phyloP scores from a whole-genome alignment of 2,329 filamentous ascomycete species.

The Fusarium irregulare region DNA sequence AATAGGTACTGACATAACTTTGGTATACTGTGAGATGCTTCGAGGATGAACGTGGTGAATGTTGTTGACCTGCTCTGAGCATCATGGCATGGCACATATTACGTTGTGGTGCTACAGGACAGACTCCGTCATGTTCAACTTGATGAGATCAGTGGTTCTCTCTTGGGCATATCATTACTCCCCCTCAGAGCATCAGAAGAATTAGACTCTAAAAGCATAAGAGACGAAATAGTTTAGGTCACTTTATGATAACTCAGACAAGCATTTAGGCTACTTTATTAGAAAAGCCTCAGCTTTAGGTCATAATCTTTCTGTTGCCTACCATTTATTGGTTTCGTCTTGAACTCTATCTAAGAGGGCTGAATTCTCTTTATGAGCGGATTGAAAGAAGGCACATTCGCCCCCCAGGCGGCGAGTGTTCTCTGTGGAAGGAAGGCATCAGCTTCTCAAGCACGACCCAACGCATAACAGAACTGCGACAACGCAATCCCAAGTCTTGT shows the following conservation, averaged over 20 bases:
- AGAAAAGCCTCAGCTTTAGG: not conserved
- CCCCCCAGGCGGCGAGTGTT: not conserved
- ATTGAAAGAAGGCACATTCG: not conserved
- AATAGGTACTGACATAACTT: fast-evolving
- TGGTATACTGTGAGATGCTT: not conserved
- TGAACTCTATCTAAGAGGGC: not conserved
- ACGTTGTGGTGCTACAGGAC: not conserved
- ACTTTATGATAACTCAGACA: not conserved
- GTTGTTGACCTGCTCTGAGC: fast-evolving
- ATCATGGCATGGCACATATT: not conserved
- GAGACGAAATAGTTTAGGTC: not conserved
- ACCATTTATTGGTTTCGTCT: too few relatives aligned
- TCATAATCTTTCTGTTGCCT: not conserved
- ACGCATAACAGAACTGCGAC: not conserved
- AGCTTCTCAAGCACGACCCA: not conserved
- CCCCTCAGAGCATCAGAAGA: not conserved
- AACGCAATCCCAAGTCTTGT: not conserved
- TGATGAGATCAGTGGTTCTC: not conserved
- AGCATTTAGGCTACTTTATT: not conserved
- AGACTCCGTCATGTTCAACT: not conserved
- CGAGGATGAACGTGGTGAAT: fast-evolving
- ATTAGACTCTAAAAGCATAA: not conserved
- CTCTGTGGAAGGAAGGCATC: not conserved
- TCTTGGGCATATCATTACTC: not conserved
- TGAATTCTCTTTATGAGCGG: not conserved